These are phyloP conservation scores for Lepidopterella palustris DNA, from an alignment of 495 filamentous ascomycete species.

Conservation along the genomic window DNA sequence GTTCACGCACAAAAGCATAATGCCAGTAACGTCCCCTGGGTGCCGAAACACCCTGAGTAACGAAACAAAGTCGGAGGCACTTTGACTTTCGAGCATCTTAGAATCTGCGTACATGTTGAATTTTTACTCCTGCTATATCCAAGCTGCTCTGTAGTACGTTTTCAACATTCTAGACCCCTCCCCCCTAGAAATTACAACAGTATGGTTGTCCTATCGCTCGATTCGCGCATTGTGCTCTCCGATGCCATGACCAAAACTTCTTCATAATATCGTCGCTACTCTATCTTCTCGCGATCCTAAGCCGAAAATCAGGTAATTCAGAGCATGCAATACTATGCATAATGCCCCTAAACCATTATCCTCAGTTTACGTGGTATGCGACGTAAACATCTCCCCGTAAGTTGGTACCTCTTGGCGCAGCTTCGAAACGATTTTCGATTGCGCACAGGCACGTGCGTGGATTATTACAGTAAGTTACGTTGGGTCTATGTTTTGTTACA, in stretches of 20 bases:
- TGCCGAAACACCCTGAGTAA: background rate
- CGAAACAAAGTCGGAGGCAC: background rate
- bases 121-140: background rate
- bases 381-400: background rate
- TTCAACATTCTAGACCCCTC: background rate
- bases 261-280: background rate
- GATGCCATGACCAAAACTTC: constrained; percentile 1
- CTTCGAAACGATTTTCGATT: background rate
- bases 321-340: background rate
- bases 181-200: background rate
- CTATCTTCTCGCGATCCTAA: background rate
- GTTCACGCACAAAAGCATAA: no score
- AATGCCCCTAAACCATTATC: background rate
- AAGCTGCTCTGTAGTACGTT: background rate
- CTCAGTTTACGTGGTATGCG: background rate
- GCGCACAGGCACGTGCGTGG: background rate
- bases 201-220: constrained; percentile 1
- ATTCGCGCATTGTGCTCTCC: background rate
- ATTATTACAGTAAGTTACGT: background rate
- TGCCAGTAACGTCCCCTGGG: no score
- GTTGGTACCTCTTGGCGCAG: background rate
- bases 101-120: background rate
- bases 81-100: constrained; percentile 1
- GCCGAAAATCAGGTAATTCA: background rate
- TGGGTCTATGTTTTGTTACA: background rate